phyloP scores from a whole-genome alignment of 768 basidiomycete species.

The Strobilomyces dryophilus region DNA sequence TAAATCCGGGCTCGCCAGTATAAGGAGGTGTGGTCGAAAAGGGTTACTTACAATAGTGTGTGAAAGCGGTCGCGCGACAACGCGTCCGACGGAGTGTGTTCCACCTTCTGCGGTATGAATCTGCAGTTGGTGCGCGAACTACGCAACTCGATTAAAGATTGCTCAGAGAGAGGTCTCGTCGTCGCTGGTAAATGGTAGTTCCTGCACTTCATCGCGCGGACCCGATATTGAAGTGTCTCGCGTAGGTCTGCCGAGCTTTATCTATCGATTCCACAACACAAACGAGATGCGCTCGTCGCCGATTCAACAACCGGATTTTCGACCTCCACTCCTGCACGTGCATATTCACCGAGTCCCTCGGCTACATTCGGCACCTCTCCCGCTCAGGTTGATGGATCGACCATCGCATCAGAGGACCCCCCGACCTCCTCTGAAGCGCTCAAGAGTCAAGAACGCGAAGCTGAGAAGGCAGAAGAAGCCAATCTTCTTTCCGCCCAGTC shows the following conservation, averaged over 20 bases:
- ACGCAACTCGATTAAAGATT: constrained; percentile 62
- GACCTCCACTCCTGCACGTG: constrained; percentile 57
- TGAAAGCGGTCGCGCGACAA: no score
- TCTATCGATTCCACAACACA: constrained; percentile 50
- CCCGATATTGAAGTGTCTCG: constrained; percentile 12
- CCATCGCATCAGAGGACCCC: constrained; percentile 21
- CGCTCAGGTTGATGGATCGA: constrained; percentile 29
- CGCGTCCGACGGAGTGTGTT: no score
- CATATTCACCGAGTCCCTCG: constrained; percentile 38
- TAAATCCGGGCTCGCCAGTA: neutral
- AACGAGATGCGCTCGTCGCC: constrained; percentile 34
- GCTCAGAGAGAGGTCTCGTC: constrained; percentile 65
- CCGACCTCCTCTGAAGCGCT: constrained; percentile 6
- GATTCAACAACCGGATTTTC: constrained; percentile 39
- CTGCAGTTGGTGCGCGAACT: constrained; percentile 51
- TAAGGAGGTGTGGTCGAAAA: neutral
- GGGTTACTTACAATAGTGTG: neutral
- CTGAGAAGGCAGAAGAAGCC: constrained; percentile 63
- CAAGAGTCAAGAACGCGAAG: constrained; percentile 35
- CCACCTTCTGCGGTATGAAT: constrained; percentile 34
- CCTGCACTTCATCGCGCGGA: constrained; percentile 6
- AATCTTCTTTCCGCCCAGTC: constrained; percentile 65
- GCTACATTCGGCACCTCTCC: constrained; percentile 32
- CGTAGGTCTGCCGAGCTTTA: constrained; percentile 75
- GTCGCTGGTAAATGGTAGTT: constrained; percentile 76